Evolutionary conservation across 1,284 basidiomycete genomes (phyloP), one percentile per base, ranked within the genome.

Genomic region (Hypsizygus ulmarius): DNA sequence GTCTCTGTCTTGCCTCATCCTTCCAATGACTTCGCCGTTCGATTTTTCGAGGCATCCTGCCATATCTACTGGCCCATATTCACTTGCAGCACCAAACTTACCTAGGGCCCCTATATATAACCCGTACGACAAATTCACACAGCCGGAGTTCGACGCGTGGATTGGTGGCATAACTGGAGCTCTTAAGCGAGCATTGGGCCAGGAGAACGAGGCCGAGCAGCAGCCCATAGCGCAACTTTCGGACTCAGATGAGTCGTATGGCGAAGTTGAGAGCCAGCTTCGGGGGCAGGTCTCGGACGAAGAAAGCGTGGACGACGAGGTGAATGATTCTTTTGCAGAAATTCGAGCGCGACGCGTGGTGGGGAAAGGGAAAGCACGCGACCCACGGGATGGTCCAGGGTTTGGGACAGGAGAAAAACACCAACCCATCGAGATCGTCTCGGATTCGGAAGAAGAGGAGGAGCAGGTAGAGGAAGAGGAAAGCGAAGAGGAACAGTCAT

Each of bases 81-180:
- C 5, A 30, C 14, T 49, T 3, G 33, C 40, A 43, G 53, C 49
- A 41, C 41, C 32, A 19, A 63, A 57, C 36, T 18, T 53, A 3
- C 39, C 54, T 1, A 57, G 58, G 3, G 58, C 79, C 11, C 82
- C 82, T n/a, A 75, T 84, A 43, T 64, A 76, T 47, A 84, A 84
- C 55, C 84, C 84, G 2, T 87, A 80, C 60, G 81, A 86, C 63
- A 83, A 82, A 60, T 83, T 85, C 63, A 73, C 81, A 4, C 74
- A 81, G 60, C 64, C 71, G 2, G 77, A 85, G 53, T 85, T 86
- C 58, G 81, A 86, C 70, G 68, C 71, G 59, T 85, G 80, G 78
- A 84, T 87, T 58, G 74, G 70, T 53, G 79, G 73, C 57, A 76
- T 87, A 39, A 85, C 81, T 1, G 64, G 72, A 51, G 67, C 75